These are phyloP conservation scores for Pyrenula massariospora DNA, from an alignment of 495 filamentous ascomycete genomes.

Conservation along the genomic window DNA sequence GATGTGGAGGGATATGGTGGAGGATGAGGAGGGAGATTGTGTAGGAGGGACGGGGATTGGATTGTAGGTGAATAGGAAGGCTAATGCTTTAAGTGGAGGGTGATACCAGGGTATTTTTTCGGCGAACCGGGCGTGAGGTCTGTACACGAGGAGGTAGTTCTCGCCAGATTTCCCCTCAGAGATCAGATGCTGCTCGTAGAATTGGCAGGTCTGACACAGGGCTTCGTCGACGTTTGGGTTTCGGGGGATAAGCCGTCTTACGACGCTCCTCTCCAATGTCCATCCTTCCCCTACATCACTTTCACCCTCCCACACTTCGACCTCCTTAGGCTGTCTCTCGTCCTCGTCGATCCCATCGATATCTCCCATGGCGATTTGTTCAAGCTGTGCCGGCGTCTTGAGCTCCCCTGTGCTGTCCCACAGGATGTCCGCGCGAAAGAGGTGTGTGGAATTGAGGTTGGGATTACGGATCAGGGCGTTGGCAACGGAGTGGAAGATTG, in stretches of 20 bases:
- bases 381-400: slow-evolving; percentile 18
- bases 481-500: slow-evolving; percentile 52
- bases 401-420: slow-evolving; percentile 34
- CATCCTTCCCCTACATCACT: slow-evolving; percentile 39
- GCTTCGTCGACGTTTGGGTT: slow-evolving; percentile 63
- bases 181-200: slow-evolving; percentile 32
- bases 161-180: slow-evolving; percentile 4
- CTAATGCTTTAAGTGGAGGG: slow-evolving; percentile 58
- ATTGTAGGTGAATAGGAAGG: slow-evolving; percentile 57
- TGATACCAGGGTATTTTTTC: slow-evolving; percentile 77
- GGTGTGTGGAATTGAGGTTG: slow-evolving; percentile 70
- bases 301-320: slow-evolving; percentile 16
- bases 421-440: slow-evolving; percentile 81
- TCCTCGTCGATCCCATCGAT: background rate
- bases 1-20: slow-evolving; percentile 19
- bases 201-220: slow-evolving; percentile 69
- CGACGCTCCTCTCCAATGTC: slow-evolving; percentile 43
- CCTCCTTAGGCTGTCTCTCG: slow-evolving; percentile 1
- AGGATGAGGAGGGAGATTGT: background rate
- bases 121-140: slow-evolving; percentile 53
- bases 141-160: slow-evolving; percentile 58
- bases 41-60: background rate
- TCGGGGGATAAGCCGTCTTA: slow-evolving; percentile 68
- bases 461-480: slow-evolving; percentile 70
- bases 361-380: slow-evolving; percentile 3